These are phyloP conservation scores for Leccinum longicurvipes DNA, from an alignment of 768 basidiomycete species.

Conservation along the genomic window DNA sequence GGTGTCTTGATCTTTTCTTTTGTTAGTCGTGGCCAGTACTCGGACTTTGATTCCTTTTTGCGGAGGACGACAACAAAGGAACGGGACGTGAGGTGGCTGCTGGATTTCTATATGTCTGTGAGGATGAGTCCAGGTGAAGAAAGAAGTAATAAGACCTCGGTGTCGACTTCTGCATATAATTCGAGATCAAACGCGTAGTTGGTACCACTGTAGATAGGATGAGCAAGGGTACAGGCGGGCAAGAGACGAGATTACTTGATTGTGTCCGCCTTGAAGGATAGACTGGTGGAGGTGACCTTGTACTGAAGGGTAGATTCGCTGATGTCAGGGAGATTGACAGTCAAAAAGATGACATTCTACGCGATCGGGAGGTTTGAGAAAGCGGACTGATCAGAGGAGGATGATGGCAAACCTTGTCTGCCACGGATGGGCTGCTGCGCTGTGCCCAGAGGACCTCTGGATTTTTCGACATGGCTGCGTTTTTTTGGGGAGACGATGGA, in stretches of 20 bases:
- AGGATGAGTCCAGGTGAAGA: background rate
- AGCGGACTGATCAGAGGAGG: background rate
- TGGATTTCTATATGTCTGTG: slow-evolving; percentile 14
- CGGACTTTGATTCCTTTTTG: slow-evolving; percentile 73
- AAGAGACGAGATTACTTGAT: slow-evolving; percentile 48
- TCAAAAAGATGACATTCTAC: slow-evolving; percentile 85
- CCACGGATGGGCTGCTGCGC: slow-evolving; percentile 64
- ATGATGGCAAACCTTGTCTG: slow-evolving; percentile 58
- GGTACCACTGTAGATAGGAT: slow-evolving; percentile 32
- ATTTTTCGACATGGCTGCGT: slow-evolving; percentile 45
- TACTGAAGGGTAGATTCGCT: slow-evolving; percentile 54
- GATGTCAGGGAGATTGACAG: slow-evolving; percentile 81
- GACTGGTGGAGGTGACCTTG: slow-evolving; percentile 49
- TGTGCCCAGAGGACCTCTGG: slow-evolving; percentile 97
- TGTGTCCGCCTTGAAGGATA: slow-evolving; percentile 65
- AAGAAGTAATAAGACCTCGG: slow-evolving; percentile 51
- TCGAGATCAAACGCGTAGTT: slow-evolving; percentile 75
- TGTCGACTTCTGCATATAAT: slow-evolving; percentile 69
- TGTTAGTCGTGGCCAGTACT: slow-evolving; percentile 92
- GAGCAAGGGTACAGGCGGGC: background rate
- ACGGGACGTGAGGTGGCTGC: slow-evolving; percentile 64
- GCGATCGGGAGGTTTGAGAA: slow-evolving; percentile 1
- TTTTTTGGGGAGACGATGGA: slow-evolving; percentile 6
- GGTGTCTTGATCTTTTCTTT: slow-evolving; percentile 79
- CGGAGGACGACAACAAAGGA: slow-evolving; percentile 64